Evolutionary conservation across 177 flowering plant species (phyloP), one percentile per base, ranked within the genome.

Genomic region (Vitis hybrid): DNA sequence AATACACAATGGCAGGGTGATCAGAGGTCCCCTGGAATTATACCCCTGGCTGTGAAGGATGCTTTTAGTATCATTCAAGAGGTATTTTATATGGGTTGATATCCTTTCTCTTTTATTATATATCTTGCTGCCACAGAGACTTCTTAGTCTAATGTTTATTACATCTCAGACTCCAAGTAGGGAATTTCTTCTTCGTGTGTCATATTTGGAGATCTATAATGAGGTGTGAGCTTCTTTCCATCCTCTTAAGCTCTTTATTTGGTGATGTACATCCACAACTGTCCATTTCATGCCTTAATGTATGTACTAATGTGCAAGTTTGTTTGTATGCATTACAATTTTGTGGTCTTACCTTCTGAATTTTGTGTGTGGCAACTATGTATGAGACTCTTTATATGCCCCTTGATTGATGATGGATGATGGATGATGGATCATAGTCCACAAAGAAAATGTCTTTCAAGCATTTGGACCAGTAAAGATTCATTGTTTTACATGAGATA

Each of bases 11-110:
- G 69, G 68, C 88, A 95, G 99, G 99, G 98, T 75, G 93, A 95
- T 85, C 99, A 95, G 70, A 89, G 98, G 76, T 93, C 99, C 50
- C 99, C 99, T 68, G 98, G 99, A 53, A 91, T 93, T 54, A 91
- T 95, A 70, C 98, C 99, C 29, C 80, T 90, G 78, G 96, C 99
- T 60, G 94, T 95, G 73, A 95, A 95, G 81, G 98, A 95, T 87
- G 91, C 90, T 71, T 95, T 93, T 74, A 82, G 99, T 72, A 91
- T 95, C 55, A 95, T 95, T 63, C 99, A 95, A 77, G 99, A 93
- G 97, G 99, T 93, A 84, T 22, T 70, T 39, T 53, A 54, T 16
- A 39, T 61, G 61, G 68, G 55, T 53, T 55, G 51, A 9, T 70
- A 39, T 12, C 26, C 16, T 69, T 22, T 58, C 50, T 59, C 63